Conservation (phyloP, 331 rosid genomes). For the Cydonia oblonga region DNA sequence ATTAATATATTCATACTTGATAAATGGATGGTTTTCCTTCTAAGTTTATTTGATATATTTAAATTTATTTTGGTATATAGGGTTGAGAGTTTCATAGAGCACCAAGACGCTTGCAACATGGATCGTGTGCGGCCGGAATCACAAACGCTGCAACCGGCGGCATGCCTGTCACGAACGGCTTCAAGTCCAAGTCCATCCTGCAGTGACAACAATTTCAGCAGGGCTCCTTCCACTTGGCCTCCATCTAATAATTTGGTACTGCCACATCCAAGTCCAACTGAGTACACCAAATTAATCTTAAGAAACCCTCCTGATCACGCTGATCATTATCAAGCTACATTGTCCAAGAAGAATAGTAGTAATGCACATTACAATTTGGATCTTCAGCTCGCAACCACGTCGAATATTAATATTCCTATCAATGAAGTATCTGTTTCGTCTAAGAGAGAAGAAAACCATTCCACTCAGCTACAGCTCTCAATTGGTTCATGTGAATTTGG, state of each 20-base stretch:
- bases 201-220: conserved; percentile 64
- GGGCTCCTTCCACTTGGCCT: conserved; percentile 22
- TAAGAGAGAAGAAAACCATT: conserved; percentile 22
- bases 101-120: conserved; percentile 93
- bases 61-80: conserved; percentile 11
- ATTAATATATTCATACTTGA: background rate
- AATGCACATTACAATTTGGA: conserved; percentile 49
- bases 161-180: conserved; percentile 83
- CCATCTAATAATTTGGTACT: conserved; percentile 3
- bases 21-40: background rate
- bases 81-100: conserved; percentile 98
- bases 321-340: background rate
- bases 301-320: conserved; percentile 12
- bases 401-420: conserved; percentile 9
- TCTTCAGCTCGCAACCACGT: conserved; percentile 75
- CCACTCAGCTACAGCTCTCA: conserved; percentile 69
- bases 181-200: conserved; percentile 93
- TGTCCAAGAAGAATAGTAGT: background rate
- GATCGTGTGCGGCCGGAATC: conserved; percentile 54
- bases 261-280: background rate
- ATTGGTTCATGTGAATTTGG: conserved; percentile 64
- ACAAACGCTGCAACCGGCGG: conserved; percentile 29
- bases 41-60: background rate
- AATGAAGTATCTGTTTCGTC: conserved; percentile 25
- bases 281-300: conserved; percentile 2